A percentile compares a stretch with the other conserved stretches of the same genome.
These are phyloP conservation scores for Yamadazyma aaseri DNA, from an alignment of 1,139 yeast species.

Conservation along the genomic window DNA sequence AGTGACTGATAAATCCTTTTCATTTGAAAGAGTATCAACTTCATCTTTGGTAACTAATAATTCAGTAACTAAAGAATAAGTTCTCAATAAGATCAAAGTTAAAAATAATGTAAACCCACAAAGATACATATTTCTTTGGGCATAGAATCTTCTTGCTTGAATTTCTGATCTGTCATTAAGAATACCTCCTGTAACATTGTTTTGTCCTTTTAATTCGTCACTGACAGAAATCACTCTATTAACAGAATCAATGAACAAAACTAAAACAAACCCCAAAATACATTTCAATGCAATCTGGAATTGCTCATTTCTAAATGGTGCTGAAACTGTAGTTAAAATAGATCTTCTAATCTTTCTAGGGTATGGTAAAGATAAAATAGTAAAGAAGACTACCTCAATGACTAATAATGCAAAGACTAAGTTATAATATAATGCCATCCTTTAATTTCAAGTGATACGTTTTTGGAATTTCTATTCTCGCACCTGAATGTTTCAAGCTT, in stretches of 20 bases:
- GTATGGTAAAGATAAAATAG: constrained; percentile 79
- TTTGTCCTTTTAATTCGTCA: constrained; percentile 48
- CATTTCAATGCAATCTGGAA: constrained; percentile 80
- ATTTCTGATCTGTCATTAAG: constrained; percentile 69
- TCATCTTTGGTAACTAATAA: constrained; percentile 60
- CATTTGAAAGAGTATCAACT: constrained; percentile 48
- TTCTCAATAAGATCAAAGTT: constrained; percentile 80
- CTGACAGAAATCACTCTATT: constrained; percentile 77
- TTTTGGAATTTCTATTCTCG: too few species aligned
- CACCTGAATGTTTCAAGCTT: too few species aligned
- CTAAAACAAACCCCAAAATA: constrained; percentile 76
- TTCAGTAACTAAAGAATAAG: constrained; percentile 80
- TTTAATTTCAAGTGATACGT: too few species aligned
- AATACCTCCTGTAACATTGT: constrained; percentile 23
- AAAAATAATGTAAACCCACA: constrained; percentile 94
- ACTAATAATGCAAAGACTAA: constrained; percentile 74
- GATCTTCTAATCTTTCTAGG: constrained; percentile 75
- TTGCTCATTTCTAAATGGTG: constrained; percentile 69
- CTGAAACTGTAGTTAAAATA: constrained; percentile 59
- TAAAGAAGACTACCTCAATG: constrained; percentile 77
- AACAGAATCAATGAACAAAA: constrained; percentile 84
- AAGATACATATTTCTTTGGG: constrained; percentile 94
- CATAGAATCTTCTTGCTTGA: constrained; percentile 88
- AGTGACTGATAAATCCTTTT: constrained; percentile 16
- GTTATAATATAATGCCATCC: constrained; percentile 73